Percentiles rank a stretch among this genome's conserved stretches.
These are phyloP conservation scores for Heritiera fomes DNA, from an alignment of 345 rosid species.

Conservation along the genomic window DNA sequence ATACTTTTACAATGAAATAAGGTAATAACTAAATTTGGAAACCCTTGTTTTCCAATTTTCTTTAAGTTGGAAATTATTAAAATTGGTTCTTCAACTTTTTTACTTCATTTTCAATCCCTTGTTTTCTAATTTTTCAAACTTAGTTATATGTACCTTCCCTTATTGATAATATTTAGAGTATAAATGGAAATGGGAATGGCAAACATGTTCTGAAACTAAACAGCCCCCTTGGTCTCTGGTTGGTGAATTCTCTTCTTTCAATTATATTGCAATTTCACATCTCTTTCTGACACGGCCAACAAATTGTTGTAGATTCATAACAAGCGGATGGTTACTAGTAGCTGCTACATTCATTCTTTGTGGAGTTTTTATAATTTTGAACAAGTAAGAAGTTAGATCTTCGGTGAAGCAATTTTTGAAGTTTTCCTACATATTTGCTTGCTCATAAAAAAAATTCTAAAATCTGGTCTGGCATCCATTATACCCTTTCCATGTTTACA, in stretches of 20 bases:
- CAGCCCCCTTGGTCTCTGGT: not conserved
- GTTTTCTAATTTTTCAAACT: not conserved
- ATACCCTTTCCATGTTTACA: not conserved
- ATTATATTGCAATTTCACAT: not conserved
- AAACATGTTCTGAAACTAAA: constrained; percentile 5
- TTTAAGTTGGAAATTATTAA: not conserved
- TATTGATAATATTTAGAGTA: not conserved
- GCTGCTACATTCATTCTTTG: constrained; percentile 78
- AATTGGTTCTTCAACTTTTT: not conserved
- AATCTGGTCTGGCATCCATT: not conserved
- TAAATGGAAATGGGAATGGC: not conserved
- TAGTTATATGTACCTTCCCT: not conserved
- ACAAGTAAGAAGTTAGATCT: constrained; percentile 57
- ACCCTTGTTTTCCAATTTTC: not conserved
- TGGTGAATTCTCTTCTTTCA: not conserved
- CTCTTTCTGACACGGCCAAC: constrained; percentile 17
- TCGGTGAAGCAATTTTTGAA: not conserved
- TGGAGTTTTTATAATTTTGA: constrained; percentile 74
- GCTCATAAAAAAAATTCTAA: not conserved
- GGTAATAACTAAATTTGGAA: not conserved
- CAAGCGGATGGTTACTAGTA: constrained; percentile 91
- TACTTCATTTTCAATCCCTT: not conserved
- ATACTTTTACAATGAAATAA: not conserved
- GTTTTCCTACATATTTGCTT: constrained; percentile 20
- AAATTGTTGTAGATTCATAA: constrained; percentile 57